These are phyloP conservation scores for Rutstroemia sydowiana DNA, from an alignment of 2,329 filamentous ascomycete genomes.

Conservation along the genomic window DNA sequence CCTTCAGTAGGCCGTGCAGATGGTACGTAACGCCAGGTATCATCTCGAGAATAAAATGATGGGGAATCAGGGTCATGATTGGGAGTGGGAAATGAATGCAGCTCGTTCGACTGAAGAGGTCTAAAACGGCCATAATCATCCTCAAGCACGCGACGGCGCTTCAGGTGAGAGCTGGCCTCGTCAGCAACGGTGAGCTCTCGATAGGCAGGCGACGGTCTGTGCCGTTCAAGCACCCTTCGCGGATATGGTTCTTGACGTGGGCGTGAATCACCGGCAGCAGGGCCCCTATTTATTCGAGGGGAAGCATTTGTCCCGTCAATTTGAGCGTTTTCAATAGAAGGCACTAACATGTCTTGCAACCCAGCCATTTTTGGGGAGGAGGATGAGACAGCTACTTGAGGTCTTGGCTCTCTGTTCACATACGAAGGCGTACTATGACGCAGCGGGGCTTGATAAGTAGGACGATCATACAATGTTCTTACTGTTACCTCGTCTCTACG, in stretches of 20 bases:
- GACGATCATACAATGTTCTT: constrained; percentile 20
- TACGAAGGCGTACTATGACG: constrained; percentile 14
- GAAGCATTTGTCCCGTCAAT: constrained; percentile 18
- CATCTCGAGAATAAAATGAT: constrained; percentile 11
- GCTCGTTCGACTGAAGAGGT: constrained; percentile 21
- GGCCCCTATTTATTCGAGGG: constrained; percentile 17
- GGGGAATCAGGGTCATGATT: constrained; percentile 13
- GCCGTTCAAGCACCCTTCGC: constrained; percentile 16
- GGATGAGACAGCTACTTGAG: constrained; percentile 26
- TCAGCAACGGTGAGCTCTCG: constrained; percentile 27
- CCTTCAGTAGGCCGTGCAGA: constrained; percentile 23
- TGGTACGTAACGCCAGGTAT: constrained; percentile 20
- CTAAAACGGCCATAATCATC: constrained; percentile 24
- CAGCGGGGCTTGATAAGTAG: constrained; percentile 16
- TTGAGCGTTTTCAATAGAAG: constrained; percentile 27
- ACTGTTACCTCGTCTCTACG: constrained; percentile 24
- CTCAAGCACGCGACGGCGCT: constrained; percentile 26
- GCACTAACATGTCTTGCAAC: constrained; percentile 28
- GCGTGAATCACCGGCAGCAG: constrained; percentile 10
- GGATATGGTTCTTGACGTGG: constrained; percentile 18
- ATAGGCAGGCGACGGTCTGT: constrained; percentile 18
- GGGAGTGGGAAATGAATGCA: constrained; percentile 11
- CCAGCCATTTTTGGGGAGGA: constrained; percentile 21
- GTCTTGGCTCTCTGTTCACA: constrained; percentile 16
- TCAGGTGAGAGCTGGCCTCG: constrained; percentile 25